Evolutionary conservation across 1,284 basidiomycete genomes (phyloP).

Genomic region (Peniophora sp.): DNA sequence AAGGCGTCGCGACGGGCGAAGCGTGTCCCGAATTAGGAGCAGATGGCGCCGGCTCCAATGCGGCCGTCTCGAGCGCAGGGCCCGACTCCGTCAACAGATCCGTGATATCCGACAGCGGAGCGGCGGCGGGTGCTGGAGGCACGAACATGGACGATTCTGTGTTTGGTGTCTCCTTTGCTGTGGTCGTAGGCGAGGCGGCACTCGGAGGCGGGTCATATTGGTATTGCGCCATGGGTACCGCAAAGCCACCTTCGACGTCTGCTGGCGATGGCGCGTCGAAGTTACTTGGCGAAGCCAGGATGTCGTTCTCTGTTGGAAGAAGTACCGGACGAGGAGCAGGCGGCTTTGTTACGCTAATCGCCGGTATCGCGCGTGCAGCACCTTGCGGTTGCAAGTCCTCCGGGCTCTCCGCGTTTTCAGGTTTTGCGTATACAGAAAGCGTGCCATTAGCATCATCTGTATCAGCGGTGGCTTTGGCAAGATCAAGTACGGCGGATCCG

Average conservation of each 20-base stretch:
- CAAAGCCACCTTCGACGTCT: constrained; percentile 56
- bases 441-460: constrained; percentile 27
- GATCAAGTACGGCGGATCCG: constrained; percentile 16
- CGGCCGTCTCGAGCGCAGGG: constrained; percentile 24
- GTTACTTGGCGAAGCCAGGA: constrained; percentile 36
- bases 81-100: constrained; percentile 39
- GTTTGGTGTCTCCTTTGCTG: neutral
- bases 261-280: constrained; percentile 33
- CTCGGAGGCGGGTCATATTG: constrained; percentile 14
- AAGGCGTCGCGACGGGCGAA: constrained; percentile 1
- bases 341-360: constrained; percentile 59
- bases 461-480: constrained; percentile 11
- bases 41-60: constrained; percentile 21
- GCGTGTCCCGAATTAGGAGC: neutral
- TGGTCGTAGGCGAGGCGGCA: constrained; percentile 1
- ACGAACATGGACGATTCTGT: neutral
- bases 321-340: constrained; percentile 58
- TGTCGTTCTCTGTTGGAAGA: constrained; percentile 56
- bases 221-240: constrained; percentile 29
- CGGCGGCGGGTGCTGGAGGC: constrained; percentile 8
- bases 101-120: constrained; percentile 22
- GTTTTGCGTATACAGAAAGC: constrained; percentile 25
- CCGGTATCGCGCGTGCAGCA: constrained; percentile 26
- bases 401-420: neutral
- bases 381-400: too few relatives aligned